phyloP scores from a whole-genome alignment of 1,284 basidiomycete genomes.

The Microbotryum intermedium region DNA sequence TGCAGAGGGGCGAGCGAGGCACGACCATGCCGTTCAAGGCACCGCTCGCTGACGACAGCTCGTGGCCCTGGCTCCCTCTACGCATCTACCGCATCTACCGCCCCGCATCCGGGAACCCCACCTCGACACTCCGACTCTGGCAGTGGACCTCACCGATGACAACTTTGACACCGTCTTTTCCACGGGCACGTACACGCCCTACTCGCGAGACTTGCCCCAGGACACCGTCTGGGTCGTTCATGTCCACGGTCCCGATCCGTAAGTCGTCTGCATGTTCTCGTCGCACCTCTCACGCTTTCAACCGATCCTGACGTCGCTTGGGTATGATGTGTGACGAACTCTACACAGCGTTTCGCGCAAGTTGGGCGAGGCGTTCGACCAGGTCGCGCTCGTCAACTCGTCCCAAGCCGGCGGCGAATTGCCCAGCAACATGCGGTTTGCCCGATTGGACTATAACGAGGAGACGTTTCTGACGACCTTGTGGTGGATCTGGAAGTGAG shows the following conservation, averaged over 20 bases:
- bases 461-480: slow-evolving; percentile 25
- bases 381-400: slow-evolving; percentile 18
- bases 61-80: neutral
- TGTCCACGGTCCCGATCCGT: slow-evolving; percentile 23
- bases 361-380: slow-evolving; percentile 12
- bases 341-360: slow-evolving; percentile 12
- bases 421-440: slow-evolving; percentile 18
- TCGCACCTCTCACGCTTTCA: neutral
- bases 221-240: slow-evolving; percentile 26
- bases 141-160: slow-evolving; percentile 27
- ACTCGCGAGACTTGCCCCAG: slow-evolving; percentile 1
- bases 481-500: slow-evolving; percentile 28
- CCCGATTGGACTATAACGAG: slow-evolving; percentile 20
- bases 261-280: neutral
- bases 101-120: neutral
- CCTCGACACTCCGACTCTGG: neutral
- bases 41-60: too few relatives aligned
- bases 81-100: neutral
- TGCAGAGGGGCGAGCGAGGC: too few relatives aligned
- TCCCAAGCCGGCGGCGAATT: slow-evolving; percentile 15
- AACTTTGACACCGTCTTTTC: slow-evolving; percentile 20
- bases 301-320: too few relatives aligned
- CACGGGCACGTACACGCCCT: slow-evolving; percentile 18
- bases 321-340: too few relatives aligned
- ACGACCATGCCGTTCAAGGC: too few relatives aligned